These are phyloP conservation scores for Trypanosomatidae sp. DNA, from an alignment of 208 protist genomes.

Conservation along the genomic window DNA sequence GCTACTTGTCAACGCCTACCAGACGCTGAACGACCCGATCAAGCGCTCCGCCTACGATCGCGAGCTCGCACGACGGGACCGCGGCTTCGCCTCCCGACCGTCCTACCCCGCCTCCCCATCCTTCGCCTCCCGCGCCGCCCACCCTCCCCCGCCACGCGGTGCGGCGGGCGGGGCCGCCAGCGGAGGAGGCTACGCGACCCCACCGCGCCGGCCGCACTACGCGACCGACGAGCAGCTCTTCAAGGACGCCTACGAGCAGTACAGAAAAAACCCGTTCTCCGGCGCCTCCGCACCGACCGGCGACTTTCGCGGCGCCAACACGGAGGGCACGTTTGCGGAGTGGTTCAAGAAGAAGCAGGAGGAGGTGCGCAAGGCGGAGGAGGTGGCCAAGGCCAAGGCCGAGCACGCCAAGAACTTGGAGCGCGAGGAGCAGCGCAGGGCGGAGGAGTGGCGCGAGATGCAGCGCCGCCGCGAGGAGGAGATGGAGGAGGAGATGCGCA, in stretches of 20 bases:
- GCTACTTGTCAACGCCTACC: slow-evolving; percentile 79
- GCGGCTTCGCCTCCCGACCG: too few species aligned
- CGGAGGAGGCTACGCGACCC: too few species aligned
- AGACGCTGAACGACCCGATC: slow-evolving; percentile 66
- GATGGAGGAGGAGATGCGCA: slow-evolving; percentile 51
- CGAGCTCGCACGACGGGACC: slow-evolving; percentile 50
- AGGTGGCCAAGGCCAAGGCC: slow-evolving; percentile 65
- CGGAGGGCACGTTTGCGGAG: slow-evolving; percentile 68
- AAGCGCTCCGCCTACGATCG: slow-evolving; percentile 79
- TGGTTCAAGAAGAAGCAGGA: slow-evolving; percentile 88
- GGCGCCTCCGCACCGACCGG: too few species aligned
- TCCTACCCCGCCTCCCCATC: slow-evolving; percentile 8
- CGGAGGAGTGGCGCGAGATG: slow-evolving; percentile 74
- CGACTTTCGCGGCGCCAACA: slow-evolving; percentile 39
- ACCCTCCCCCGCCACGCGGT: slow-evolving; percentile 1
- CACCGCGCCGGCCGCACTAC: too few species aligned
- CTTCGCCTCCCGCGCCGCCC: slow-evolving; percentile 6
- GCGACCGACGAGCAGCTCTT: slow-evolving; percentile 76
- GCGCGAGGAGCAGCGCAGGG: slow-evolving; percentile 65
- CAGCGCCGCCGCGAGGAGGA: slow-evolving; percentile 66
- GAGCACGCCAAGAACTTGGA: slow-evolving; percentile 74
- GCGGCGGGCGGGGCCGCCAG: too few species aligned
- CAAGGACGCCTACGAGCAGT: slow-evolving; percentile 79
- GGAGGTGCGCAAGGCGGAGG: slow-evolving; percentile 70
- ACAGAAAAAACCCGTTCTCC: slow-evolving; percentile 58